Conservation (phyloP, 495 filamentous ascomycete species). For the Glarea lozoyensis region DNA sequence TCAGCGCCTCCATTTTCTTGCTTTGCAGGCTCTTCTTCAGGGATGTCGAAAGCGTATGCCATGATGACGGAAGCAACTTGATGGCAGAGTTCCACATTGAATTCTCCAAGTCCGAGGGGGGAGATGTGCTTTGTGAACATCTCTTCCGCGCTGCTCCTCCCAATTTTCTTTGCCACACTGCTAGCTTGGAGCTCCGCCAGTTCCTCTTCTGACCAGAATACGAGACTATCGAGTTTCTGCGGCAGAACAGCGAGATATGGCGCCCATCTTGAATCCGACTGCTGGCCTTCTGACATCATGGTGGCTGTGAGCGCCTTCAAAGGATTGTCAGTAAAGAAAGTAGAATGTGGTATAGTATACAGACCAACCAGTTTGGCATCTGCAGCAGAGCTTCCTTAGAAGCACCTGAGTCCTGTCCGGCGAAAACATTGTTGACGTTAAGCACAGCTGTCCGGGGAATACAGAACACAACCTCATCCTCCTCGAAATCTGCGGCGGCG, state of each 20-base stretch:
- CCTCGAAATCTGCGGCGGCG: constrained; percentile 44
- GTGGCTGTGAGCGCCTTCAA: constrained; percentile 57
- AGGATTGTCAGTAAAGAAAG: no score
- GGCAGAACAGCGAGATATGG: constrained; percentile 80
- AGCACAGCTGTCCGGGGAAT: constrained; percentile 50
- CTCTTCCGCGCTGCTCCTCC: constrained; percentile 59
- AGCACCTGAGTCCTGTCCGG: neutral
- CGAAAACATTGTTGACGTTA: constrained; percentile 14
- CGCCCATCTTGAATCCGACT: constrained; percentile 58
- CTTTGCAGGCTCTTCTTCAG: constrained; percentile 26
- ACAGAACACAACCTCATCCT: constrained; percentile 57
- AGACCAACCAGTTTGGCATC: constrained; percentile 21
- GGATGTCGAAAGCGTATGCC: constrained; percentile 90
- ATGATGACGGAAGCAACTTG: constrained; percentile 81
- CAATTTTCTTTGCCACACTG: constrained; percentile 69
- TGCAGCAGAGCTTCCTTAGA: neutral
- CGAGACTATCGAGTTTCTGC: constrained; percentile 69
- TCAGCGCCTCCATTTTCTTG: constrained; percentile 42
- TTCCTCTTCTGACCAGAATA: constrained; percentile 78
- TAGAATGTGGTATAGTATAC: no score
- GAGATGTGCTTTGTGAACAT: constrained; percentile 55
- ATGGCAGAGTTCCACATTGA: constrained; percentile 43
- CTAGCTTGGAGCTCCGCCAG: constrained; percentile 68
- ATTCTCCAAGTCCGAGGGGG: constrained; percentile 34
- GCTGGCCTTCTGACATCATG: constrained; percentile 69